Evolutionary conservation across 2,329 filamentous ascomycete species (phyloP).

Genomic region (Monosporascus sp.): DNA sequence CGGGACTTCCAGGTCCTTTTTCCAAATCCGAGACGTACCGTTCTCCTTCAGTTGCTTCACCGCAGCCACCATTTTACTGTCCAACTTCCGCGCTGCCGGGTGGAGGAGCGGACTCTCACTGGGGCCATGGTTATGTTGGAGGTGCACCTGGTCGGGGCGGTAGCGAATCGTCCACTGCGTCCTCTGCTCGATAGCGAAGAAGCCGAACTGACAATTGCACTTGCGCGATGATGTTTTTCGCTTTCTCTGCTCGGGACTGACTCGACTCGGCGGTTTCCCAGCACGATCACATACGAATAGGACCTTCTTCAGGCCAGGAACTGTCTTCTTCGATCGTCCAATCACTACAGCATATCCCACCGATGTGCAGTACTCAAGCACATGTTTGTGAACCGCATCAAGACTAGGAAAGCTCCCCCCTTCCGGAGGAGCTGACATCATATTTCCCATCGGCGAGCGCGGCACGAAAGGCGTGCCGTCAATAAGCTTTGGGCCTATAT

Average conservation of each 20-base stretch:
- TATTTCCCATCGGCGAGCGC: conserved; percentile 49
- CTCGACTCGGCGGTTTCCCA: conserved; percentile 56
- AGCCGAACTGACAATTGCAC: conserved; percentile 65
- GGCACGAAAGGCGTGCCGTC: conserved; percentile 48
- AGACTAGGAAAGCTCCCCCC: conserved; percentile 60
- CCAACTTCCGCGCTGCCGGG: conserved; percentile 60
- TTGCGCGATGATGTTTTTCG: conserved; percentile 64
- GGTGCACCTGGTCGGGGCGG: conserved; percentile 52
- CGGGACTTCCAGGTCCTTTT: conserved; percentile 4
- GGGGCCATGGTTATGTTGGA: conserved; percentile 60
- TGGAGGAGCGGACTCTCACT: conserved; percentile 64
- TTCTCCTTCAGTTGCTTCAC: conserved; percentile 63
- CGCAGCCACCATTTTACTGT: conserved; percentile 63
- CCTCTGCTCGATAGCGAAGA: conserved; percentile 63
- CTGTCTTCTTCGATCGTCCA: conserved; percentile 63
- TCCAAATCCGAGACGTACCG: conserved; percentile 41
- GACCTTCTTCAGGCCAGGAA: conserved; percentile 63
- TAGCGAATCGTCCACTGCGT: conserved; percentile 65
- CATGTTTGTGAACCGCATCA: conserved; percentile 60
- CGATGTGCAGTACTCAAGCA: conserved; percentile 60
- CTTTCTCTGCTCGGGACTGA: conserved; percentile 61
- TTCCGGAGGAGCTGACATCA: conserved; percentile 61
- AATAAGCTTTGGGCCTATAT: conserved; percentile 42
- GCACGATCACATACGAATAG: conserved; percentile 63
- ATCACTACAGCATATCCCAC: conserved; percentile 66